phyloP scores from a whole-genome alignment of 116 monocot species.

The Posidonia oceanica region DNA sequence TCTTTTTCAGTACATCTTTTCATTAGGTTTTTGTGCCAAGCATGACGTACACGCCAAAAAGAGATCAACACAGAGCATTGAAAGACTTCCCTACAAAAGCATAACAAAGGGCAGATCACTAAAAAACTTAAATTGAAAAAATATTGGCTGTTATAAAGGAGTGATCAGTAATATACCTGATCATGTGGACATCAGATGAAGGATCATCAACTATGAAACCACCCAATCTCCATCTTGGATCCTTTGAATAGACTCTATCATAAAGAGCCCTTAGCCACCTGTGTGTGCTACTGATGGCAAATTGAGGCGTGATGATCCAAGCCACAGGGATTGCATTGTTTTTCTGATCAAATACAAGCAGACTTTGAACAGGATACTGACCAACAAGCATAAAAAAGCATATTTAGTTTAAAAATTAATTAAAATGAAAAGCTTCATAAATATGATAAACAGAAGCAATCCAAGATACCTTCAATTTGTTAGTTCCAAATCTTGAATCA shows the following conservation, averaged over 20 bases:
- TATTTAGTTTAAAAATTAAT: neutral
- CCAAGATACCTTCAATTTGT: conserved; percentile 73
- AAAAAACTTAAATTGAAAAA: neutral
- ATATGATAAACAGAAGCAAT: neutral
- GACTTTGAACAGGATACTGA: conserved; percentile 80
- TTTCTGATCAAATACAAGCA: conserved; percentile 75
- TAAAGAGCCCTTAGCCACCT: conserved; percentile 84
- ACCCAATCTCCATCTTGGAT: conserved; percentile 95
- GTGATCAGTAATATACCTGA: conserved; percentile 34
- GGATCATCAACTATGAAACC: conserved; percentile 96
- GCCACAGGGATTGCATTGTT: conserved; percentile 88
- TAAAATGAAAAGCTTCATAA: neutral
- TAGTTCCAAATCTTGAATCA: conserved; percentile 87
- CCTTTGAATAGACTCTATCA: conserved; percentile 72
- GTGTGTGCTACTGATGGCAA: conserved; percentile 45
- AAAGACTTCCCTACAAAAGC: conserved; percentile 54
- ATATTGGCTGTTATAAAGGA: neutral
- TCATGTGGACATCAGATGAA: conserved; percentile 47
- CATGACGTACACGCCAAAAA: conserved; percentile 82
- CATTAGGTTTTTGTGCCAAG: conserved; percentile 84
- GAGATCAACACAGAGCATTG: conserved; percentile 76
- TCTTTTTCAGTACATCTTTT: conserved; percentile 44
- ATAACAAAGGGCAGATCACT: neutral
- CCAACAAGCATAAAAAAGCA: conserved; percentile 14
- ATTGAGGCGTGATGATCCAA: conserved; percentile 79